These are phyloP conservation scores for Kodamaea ohmeri DNA, from an alignment of 1,139 yeast genomes.

Conservation along the genomic window DNA sequence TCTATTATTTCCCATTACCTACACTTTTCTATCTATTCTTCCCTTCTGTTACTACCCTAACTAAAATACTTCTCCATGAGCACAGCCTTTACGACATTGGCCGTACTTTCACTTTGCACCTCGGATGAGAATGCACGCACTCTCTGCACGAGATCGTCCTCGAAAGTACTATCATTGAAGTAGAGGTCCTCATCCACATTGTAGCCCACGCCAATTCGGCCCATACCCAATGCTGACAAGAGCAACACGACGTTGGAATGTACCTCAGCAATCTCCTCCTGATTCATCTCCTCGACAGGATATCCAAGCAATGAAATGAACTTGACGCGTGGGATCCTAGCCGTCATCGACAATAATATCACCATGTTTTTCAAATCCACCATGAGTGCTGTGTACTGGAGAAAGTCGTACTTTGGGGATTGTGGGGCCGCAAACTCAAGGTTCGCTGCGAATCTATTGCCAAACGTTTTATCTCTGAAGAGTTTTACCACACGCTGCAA, in stretches of 20 bases:
- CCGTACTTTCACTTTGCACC: constrained; percentile 26
- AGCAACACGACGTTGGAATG: constrained; percentile 23
- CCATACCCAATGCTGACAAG: constrained; percentile 28
- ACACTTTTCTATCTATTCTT: too few relatives aligned
- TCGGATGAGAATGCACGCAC: constrained; percentile 24
- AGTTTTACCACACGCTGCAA: constrained; percentile 4
- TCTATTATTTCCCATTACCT: too few relatives aligned
- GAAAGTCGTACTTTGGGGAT: constrained; percentile 18
- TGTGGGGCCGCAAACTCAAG: constrained; percentile 28
- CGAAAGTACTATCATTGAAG: constrained; percentile 18
- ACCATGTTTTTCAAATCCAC: constrained; percentile 32
- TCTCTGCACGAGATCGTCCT: constrained; percentile 15
- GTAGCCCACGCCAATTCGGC: constrained; percentile 30
- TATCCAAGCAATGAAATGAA: constrained; percentile 29
- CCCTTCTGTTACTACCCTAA: too few relatives aligned
- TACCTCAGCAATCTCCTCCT: constrained; percentile 10
- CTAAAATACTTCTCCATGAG: constrained; percentile 26
- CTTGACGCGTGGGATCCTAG: constrained; percentile 22
- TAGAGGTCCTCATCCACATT: constrained; percentile 23
- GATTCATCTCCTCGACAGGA: constrained; percentile 12
- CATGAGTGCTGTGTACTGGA: constrained; percentile 22
- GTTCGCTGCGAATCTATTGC: constrained; percentile 13
- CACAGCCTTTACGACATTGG: constrained; percentile 27
- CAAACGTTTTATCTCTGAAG: constrained; percentile 11
- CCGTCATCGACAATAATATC: constrained; percentile 26